phyloP scores from a whole-genome alignment of 306 rosid genomes.

The Ochetophila trinervis region DNA sequence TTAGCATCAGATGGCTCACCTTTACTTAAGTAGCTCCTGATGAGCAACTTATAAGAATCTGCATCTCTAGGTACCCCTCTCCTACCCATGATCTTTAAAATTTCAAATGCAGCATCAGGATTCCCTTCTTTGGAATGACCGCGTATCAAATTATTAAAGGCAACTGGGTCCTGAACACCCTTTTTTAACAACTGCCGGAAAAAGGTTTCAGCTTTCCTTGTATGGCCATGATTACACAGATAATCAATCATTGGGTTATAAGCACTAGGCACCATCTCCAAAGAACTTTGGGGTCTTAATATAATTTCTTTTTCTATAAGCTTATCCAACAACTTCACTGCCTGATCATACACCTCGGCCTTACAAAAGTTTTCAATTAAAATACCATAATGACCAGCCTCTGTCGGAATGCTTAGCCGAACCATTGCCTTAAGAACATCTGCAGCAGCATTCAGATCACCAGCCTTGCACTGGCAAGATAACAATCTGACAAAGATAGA shows the following conservation, averaged over 20 bases:
- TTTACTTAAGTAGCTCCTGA: conserved; percentile 70
- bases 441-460: conserved; percentile 76
- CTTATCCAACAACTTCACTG: conserved; percentile 67
- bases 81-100: conserved; percentile 78
- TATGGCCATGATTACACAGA: conserved; percentile 65
- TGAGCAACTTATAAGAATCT: conserved; percentile 64
- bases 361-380: conserved; percentile 80
- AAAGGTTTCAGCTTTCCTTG: conserved; percentile 70
- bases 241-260: conserved; percentile 71
- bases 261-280: conserved; percentile 69
- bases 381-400: conserved; percentile 83
- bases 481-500: conserved; percentile 54
- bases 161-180: conserved; percentile 69
- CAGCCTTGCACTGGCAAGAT: conserved; percentile 57
- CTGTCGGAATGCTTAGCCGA: conserved; percentile 76
- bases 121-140: conserved; percentile 91
- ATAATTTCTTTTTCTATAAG: conserved; percentile 79
- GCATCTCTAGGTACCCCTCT: conserved; percentile 70
- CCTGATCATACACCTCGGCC: conserved; percentile 59
- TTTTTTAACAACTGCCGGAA: conserved; percentile 82
- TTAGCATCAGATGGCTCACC: conserved; percentile 94
- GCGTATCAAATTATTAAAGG: conserved; percentile 68
- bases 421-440: conserved; percentile 75
- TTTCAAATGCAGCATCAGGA: conserved; percentile 78
- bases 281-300: conserved; percentile 55